Evolutionary conservation across 2,329 filamentous ascomycete species (phyloP), one percentile per base, ranked within the genome.

Genomic region (Hymenoscyphus occultus): DNA sequence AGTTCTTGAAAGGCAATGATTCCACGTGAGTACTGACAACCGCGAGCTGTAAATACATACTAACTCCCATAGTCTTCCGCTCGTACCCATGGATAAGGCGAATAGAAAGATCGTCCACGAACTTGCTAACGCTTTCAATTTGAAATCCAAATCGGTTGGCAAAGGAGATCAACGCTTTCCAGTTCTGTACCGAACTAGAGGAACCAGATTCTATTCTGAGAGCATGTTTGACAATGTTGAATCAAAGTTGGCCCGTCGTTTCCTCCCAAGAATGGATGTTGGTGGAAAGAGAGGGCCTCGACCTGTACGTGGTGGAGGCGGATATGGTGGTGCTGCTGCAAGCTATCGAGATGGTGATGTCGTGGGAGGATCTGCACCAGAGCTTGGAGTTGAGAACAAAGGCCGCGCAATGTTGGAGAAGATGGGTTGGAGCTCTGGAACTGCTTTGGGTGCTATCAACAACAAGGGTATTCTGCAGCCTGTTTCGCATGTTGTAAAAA

Each of bases 361-460:
- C 35, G 93, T 98, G 2, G 95, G 94, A 59, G 92, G 86, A 1
- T 86, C 87, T 59, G 93, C 94, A 1, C 91, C 93, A 12, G 93
- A 97, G 76, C 83, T 99, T 39, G 91, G 91, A 0, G 81, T 82
- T 4, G 90, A 90, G 62, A 98, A 97, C 75, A 92, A 87, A 70
- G 95, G 95, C 12, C 86, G 92, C 60, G 86, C 87, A 2, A 91
- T 99, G 87, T 79, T 99, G 69, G 92, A 96, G 79, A 98, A 95
- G 79, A 98, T 98, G 95, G 95, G 95, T 3, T 99, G 95, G 93
- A 90, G 86, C 67, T 89, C 84, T 61, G 95, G 95, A 5, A 96
- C 89, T 74, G 91, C 90, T 1, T 83, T 99, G 0, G 95, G 95
- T 61, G 86, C 91, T 12, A 75, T 81, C 1, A 88, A 96, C 68